A percentile compares a stretch with the other conserved stretches of the same genome.
These are phyloP conservation scores for Perkinsus marinus DNA, from an alignment of 169 alveolate species.

Conservation along the genomic window DNA sequence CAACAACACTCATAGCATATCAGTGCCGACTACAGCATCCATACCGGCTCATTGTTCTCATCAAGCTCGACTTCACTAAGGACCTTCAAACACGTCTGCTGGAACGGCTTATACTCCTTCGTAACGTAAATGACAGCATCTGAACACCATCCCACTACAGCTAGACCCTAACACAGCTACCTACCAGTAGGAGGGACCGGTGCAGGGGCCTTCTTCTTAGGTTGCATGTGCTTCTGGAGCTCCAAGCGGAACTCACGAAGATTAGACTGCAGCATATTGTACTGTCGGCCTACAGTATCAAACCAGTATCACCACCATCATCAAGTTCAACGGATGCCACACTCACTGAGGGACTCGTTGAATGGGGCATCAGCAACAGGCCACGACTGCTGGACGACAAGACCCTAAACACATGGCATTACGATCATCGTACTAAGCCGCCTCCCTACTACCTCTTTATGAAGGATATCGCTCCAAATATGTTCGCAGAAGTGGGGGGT, in stretches of 20 bases:
- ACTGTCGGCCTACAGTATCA: conserved; percentile 17
- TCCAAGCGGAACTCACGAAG: conserved; percentile 27
- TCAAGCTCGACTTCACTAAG: conserved; percentile 11
- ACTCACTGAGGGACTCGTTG: conserved; percentile 7
- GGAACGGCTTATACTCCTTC: neutral
- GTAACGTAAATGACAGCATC: neutral
- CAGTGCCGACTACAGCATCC: too few species aligned
- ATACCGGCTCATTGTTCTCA: conserved; percentile 16
- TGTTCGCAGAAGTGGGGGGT: conserved; percentile 78
- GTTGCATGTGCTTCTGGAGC: conserved; percentile 20
- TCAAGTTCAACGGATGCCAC: too few species aligned
- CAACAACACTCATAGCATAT: too few species aligned
- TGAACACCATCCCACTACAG: neutral
- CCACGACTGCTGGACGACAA: conserved; percentile 19
- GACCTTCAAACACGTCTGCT: neutral
- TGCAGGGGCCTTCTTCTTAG: neutral
- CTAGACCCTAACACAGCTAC: neutral
- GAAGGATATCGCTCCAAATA: conserved; percentile 63
- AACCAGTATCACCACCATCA: neutral
- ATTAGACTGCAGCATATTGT: conserved; percentile 6
- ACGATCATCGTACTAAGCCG: neutral
- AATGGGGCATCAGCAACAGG: conserved; percentile 19
- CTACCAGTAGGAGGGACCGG: neutral
- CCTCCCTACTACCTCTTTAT: conserved; percentile 34
- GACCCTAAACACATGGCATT: conserved; percentile 33